Conservation (phyloP, 192 early-diverging fungal genomes). For the Glomus cerebriforme region DNA sequence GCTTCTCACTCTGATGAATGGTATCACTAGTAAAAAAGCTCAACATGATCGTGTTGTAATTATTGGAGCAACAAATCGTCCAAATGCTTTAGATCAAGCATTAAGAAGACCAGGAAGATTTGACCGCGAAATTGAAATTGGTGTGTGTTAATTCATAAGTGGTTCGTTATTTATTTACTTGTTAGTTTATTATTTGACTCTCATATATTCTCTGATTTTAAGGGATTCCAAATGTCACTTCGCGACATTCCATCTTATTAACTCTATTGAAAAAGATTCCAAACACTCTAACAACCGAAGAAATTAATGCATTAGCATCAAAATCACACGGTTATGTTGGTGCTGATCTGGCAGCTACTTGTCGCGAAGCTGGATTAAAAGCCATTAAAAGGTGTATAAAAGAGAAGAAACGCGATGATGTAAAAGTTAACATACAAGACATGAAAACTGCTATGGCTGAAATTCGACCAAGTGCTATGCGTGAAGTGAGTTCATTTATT, state of each 20-base stretch:
- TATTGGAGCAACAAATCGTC: conserved; percentile 93
- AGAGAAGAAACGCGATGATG: conserved; percentile 23
- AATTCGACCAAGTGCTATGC: conserved; percentile 81
- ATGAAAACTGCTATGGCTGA: conserved; percentile 55
- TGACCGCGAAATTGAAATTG: conserved; percentile 95
- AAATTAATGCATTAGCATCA: conserved; percentile 64
- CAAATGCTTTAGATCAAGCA: conserved; percentile 85
- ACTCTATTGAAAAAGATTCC: conserved; percentile 71
- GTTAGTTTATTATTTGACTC: neutral
- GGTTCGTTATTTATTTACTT: neutral
- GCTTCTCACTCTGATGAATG: conserved; percentile 93
- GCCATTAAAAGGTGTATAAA: conserved; percentile 59
- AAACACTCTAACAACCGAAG: conserved; percentile 57
- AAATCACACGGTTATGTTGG: conserved; percentile 93
- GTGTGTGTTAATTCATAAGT: conserved; percentile 33
- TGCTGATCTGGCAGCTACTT: conserved; percentile 89
- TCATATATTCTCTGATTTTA: neutral
- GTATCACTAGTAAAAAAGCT: conserved; percentile 46
- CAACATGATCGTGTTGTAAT: conserved; percentile 67
- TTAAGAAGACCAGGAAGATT: conserved; percentile 92
- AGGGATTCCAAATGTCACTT: conserved; percentile 74
- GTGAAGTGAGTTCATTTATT: conserved; percentile 54
- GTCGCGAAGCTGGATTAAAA: conserved; percentile 84
- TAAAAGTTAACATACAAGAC: conserved; percentile 58
- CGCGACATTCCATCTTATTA: conserved; percentile 72